Evolutionary conservation across 306 rosid species (phyloP).

Genomic region (Citrullus colocynthis): DNA sequence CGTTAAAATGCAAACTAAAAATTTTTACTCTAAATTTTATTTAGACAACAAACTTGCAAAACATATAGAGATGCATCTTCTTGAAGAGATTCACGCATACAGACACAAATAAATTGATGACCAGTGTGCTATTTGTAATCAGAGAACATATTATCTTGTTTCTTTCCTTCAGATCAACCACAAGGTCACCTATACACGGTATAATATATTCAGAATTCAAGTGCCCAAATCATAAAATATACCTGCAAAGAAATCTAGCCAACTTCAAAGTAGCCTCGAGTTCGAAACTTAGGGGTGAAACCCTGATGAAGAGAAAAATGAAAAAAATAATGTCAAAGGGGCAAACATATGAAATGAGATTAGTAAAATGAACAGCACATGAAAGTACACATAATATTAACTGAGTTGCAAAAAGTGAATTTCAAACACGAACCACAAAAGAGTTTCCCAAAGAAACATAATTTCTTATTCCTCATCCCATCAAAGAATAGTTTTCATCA

Average conservation of each 20-base stretch:
- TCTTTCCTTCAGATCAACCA: neutral
- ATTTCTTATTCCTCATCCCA: neutral
- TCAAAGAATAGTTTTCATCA: neutral
- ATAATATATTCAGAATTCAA: neutral
- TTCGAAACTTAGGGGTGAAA: constrained; percentile 93
- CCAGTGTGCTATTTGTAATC: neutral
- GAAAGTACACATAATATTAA: neutral
- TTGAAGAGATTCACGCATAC: neutral
- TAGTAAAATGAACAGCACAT: neutral
- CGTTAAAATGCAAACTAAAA: neutral
- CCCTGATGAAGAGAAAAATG: constrained; percentile 42
- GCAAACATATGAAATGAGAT: neutral
- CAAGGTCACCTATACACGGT: neutral
- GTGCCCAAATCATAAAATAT: constrained; percentile 1
- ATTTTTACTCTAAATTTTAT: neutral
- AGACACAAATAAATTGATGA: neutral
- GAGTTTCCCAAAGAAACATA: neutral
- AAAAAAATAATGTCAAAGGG: neutral
- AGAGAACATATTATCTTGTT: neutral
- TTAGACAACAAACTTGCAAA: neutral
- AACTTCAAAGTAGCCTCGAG: constrained; percentile 94
- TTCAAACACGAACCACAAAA: neutral
- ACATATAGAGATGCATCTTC: neutral
- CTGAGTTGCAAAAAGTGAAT: neutral
- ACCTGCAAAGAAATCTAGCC: constrained; percentile 97